phyloP scores from a whole-genome alignment of 768 basidiomycete species.

The Agrocybe chaxingu region DNA sequence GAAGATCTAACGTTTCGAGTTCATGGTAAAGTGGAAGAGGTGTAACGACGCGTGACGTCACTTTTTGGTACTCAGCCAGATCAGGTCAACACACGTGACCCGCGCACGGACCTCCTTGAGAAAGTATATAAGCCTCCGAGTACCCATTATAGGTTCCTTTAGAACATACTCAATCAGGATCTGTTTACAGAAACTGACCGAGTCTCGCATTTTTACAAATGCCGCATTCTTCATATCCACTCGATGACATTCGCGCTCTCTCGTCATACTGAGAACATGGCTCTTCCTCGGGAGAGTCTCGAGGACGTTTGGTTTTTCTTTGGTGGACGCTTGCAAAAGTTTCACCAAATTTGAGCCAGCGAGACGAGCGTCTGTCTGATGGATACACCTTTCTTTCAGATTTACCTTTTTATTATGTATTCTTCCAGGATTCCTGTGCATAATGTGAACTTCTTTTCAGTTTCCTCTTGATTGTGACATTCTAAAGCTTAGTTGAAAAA shows the following conservation, averaged over 20 bases:
- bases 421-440: not conserved
- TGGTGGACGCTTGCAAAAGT: slow-evolving; percentile 24
- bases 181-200: slow-evolving; percentile 81
- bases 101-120: slow-evolving; percentile 27
- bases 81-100: slow-evolving; percentile 10
- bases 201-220: slow-evolving; percentile 80
- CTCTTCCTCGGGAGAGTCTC: slow-evolving; percentile 35
- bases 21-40: no score
- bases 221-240: slow-evolving; percentile 69
- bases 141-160: slow-evolving; percentile 28
- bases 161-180: slow-evolving; percentile 83
- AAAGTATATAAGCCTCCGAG: slow-evolving; percentile 21
- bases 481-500: no score
- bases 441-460: not conserved
- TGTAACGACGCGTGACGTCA: no score
- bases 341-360: slow-evolving; percentile 35
- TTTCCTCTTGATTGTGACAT: no score
- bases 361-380: slow-evolving; percentile 65
- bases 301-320: slow-evolving; percentile 59
- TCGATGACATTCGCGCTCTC: slow-evolving; percentile 65
- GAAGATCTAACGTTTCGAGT: no score
- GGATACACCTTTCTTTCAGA: slow-evolving; percentile 32
- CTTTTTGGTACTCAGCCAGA: not conserved
- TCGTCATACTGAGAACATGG: slow-evolving; percentile 70
- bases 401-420: not conserved